phyloP scores from a whole-genome alignment of 352 stramenopile species.

The Globisporangium takayamanum region DNA sequence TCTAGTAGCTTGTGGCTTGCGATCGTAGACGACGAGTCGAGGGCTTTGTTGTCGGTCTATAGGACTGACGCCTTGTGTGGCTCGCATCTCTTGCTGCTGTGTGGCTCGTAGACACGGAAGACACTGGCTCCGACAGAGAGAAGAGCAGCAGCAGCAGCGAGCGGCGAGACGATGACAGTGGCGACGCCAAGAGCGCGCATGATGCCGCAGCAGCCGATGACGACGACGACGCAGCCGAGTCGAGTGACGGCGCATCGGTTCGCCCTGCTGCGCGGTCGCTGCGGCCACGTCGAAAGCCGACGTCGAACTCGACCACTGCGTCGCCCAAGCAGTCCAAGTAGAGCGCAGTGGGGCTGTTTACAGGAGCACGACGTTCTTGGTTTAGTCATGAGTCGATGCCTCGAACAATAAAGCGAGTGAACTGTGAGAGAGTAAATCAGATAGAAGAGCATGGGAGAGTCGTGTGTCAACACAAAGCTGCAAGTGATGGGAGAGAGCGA shows the following conservation, averaged over 20 bases:
- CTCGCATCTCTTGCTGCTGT: not conserved
- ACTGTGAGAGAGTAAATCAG: not conserved
- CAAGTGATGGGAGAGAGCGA: constrained; percentile 10
- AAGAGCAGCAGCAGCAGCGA: constrained; percentile 11
- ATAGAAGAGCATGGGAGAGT: too few species aligned
- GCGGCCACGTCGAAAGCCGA: constrained; percentile 42
- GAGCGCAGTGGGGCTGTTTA: constrained; percentile 4
- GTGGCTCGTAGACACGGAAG: constrained; percentile 10
- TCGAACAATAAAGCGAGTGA: not conserved
- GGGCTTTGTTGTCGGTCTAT: not conserved
- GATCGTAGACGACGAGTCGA: not conserved
- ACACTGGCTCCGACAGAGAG: constrained; percentile 16
- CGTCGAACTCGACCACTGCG: constrained; percentile 20
- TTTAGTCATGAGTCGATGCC: not conserved
- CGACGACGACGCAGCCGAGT: constrained; percentile 41
- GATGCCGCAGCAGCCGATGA: constrained; percentile 22
- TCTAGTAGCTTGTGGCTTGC: not conserved
- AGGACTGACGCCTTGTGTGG: not conserved
- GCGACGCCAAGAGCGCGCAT: constrained; percentile 14
- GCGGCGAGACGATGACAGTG: constrained; percentile 17
- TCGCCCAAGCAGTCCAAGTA: constrained; percentile 29
- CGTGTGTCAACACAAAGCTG: not conserved
- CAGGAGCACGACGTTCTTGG: too few species aligned
- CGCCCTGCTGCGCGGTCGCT: constrained; percentile 41
- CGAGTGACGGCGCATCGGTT: constrained; percentile 31